Percentiles rank a stretch among this genome's conserved stretches.
phyloP scores from a whole-genome alignment of 2,329 filamentous ascomycete species.

The Beauveria asiatica region DNA sequence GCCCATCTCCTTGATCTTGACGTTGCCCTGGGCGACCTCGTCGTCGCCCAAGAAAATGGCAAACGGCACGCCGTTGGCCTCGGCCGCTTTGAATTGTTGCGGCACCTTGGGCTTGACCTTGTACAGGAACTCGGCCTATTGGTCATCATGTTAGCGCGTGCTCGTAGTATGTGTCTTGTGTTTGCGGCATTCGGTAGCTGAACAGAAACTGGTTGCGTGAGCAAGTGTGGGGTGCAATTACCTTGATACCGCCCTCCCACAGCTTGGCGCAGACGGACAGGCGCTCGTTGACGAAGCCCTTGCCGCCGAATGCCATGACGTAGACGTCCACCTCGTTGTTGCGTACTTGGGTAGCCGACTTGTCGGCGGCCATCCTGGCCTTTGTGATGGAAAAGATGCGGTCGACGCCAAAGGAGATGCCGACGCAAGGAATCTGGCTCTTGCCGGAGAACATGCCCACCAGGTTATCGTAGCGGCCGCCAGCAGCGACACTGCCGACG shows the following conservation, averaged over 20 bases:
- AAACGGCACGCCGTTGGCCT: conserved; percentile 69
- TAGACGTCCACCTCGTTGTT: conserved; percentile 79
- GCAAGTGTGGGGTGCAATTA: conserved; percentile 22
- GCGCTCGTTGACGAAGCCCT: conserved; percentile 75
- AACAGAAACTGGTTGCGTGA: background rate
- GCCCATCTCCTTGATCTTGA: conserved; percentile 74
- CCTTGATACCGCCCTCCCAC: conserved; percentile 84
- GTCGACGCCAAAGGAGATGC: conserved; percentile 87
- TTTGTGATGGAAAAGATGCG: conserved; percentile 91
- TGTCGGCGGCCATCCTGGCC: conserved; percentile 58
- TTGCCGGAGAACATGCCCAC: conserved; percentile 91
- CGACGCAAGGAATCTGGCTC: conserved; percentile 57
- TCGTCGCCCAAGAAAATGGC: conserved; percentile 87
- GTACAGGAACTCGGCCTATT: conserved; percentile 71
- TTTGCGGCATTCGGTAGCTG: background rate
- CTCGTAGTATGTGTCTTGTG: background rate
- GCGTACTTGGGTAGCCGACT: conserved; percentile 40
- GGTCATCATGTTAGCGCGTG: background rate
- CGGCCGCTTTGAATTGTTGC: conserved; percentile 85
- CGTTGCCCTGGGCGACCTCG: conserved; percentile 72
- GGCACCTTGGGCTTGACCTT: conserved; percentile 87
- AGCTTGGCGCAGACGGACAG: conserved; percentile 69
- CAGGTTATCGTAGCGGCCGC: conserved; percentile 84
- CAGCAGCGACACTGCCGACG: conserved; percentile 81
- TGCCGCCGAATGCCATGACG: conserved; percentile 90